Percentiles rank a stretch among this genome's conserved stretches.
Conservation (phyloP, 2,329 filamentous ascomycete genomes). For the Fusarium sp. region DNA sequence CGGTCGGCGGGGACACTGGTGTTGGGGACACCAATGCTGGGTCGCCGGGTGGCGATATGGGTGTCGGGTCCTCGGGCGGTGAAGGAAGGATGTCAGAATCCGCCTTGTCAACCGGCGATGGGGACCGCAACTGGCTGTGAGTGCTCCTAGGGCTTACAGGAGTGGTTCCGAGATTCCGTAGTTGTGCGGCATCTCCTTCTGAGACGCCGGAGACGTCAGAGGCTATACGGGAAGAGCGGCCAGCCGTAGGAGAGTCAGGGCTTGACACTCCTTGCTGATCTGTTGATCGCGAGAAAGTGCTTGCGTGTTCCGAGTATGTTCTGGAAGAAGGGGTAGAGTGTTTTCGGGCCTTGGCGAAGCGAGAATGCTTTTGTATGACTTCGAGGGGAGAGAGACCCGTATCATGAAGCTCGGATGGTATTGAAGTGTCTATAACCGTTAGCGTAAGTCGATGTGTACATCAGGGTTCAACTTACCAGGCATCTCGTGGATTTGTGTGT, state of each 20-base stretch:
- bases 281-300: slow-evolving; percentile 47
- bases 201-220: slow-evolving; percentile 41
- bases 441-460: neutral
- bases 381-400: slow-evolving; percentile 56
- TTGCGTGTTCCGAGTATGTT: slow-evolving; percentile 45
- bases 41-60: slow-evolving; percentile 13
- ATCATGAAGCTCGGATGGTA: slow-evolving; percentile 59
- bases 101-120: slow-evolving; percentile 16
- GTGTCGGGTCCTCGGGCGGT: slow-evolving; percentile 18
- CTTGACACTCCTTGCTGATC: slow-evolving; percentile 22
- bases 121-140: slow-evolving; percentile 8
- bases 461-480: slow-evolving; percentile 52
- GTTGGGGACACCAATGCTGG: neutral
- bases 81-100: slow-evolving; percentile 25
- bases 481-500: slow-evolving; percentile 61
- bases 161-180: slow-evolving; percentile 27
- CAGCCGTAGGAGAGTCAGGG: slow-evolving; percentile 25
- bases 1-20: slow-evolving; percentile 46
- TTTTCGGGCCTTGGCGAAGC: slow-evolving; percentile 33
- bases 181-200: slow-evolving; percentile 36
- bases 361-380: slow-evolving; percentile 53
- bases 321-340: slow-evolving; percentile 41
- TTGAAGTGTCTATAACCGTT: slow-evolving; percentile 55
- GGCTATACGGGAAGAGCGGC: slow-evolving; percentile 25
- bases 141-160: slow-evolving; percentile 40